phyloP scores from a whole-genome alignment of 441 rosid species.

The Eruca vesicaria region DNA sequence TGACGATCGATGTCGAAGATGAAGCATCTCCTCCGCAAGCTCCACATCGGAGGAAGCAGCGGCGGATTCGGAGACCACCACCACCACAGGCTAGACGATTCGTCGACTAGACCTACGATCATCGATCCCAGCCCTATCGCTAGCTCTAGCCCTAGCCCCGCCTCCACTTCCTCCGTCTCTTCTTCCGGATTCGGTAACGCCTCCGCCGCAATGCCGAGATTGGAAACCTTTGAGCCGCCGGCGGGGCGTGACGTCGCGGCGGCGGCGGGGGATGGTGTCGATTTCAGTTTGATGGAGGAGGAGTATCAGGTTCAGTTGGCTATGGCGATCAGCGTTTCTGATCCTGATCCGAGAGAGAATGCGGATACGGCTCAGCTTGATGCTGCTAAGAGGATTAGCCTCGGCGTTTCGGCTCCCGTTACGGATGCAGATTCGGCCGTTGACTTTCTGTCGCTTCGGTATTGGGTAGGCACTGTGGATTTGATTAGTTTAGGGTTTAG shows the following conservation, averaged over 20 bases:
- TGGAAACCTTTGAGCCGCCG: slow-evolving; percentile 51
- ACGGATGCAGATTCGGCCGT: slow-evolving; percentile 47
- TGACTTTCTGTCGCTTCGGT: slow-evolving; percentile 76
- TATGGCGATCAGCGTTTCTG: slow-evolving; percentile 91
- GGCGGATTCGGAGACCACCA: slow-evolving; percentile 67
- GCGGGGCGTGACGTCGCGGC: slow-evolving; percentile 49
- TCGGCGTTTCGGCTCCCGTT: slow-evolving; percentile 57
- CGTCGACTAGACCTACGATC: slow-evolving; percentile 44
- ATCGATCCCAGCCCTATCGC: slow-evolving; percentile 45
- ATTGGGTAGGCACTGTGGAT: slow-evolving; percentile 56
- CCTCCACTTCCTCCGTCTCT: slow-evolving; percentile 39
- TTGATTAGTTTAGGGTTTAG: neutral
- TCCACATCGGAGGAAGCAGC: slow-evolving; percentile 92
- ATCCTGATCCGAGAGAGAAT: slow-evolving; percentile 57
- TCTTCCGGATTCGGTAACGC: slow-evolving; percentile 38
- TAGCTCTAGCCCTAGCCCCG: slow-evolving; percentile 42
- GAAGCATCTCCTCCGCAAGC: slow-evolving; percentile 87
- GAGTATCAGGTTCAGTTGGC: slow-evolving; percentile 95
- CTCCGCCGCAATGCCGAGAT: slow-evolving; percentile 44
- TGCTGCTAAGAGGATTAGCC: slow-evolving; percentile 94
- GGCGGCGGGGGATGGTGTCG: slow-evolving; percentile 39
- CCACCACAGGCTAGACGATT: slow-evolving; percentile 46
- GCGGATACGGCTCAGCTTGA: slow-evolving; percentile 94
- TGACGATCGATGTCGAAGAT: slow-evolving; percentile 91
- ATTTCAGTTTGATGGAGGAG: slow-evolving; percentile 80